These are phyloP conservation scores for Dujonia santamariae DNA, from an alignment of 1,139 yeast genomes.

Conservation along the genomic window DNA sequence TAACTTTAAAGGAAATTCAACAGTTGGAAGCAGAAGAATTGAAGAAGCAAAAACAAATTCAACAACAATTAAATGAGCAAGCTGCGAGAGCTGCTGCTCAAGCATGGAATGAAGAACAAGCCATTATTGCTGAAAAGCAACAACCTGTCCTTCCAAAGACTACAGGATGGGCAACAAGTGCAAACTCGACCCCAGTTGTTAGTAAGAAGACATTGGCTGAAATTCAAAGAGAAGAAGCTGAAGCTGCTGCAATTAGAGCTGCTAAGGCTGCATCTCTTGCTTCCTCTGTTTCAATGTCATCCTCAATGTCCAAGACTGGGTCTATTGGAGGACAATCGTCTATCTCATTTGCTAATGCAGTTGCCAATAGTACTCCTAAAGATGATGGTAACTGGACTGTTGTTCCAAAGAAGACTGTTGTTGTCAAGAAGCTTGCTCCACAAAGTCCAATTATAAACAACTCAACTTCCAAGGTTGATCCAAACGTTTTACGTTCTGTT, in stretches of 20 bases:
- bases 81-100: conserved; percentile 22
- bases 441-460: conserved; percentile 18
- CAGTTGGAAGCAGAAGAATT: conserved; percentile 58
- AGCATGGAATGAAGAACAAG: conserved; percentile 19
- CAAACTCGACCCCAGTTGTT: conserved; percentile 14
- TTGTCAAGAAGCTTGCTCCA: conserved; percentile 19
- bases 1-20: conserved; percentile 70
- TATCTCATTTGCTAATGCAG: conserved; percentile 30
- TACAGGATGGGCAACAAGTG: conserved; percentile 53
- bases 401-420: conserved; percentile 30
- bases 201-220: conserved; percentile 42
- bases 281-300: conserved; percentile 12
- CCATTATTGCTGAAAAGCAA: conserved; percentile 19
- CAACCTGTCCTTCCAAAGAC: conserved; percentile 39
- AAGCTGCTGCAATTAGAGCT: conserved; percentile 21
- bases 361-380: conserved; percentile 23
- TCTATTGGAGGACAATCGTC: too few relatives aligned
- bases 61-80: conserved; percentile 32
- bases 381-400: conserved; percentile 48
- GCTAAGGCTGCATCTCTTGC: conserved; percentile 13
- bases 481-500: conserved; percentile 46
- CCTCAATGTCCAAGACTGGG: conserved; percentile 13
- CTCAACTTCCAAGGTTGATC: conserved; percentile 29
- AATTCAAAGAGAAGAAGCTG: conserved; percentile 45
- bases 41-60: conserved; percentile 35